Base-by-base conservation (phyloP, 345 rosid genomes). In the Durio zibethinus region DNA sequence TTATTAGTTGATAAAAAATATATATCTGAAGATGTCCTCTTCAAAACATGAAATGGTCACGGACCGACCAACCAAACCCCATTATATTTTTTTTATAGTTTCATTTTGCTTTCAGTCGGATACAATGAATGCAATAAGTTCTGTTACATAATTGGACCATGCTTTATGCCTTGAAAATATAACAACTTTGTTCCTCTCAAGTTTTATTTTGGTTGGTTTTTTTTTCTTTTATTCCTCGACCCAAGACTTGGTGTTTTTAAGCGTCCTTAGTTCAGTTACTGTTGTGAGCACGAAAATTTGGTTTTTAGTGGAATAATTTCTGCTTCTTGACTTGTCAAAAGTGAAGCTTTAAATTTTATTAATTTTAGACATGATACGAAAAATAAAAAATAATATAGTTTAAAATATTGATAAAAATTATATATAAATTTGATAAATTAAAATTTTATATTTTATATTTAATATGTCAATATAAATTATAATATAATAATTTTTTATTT, bases 51-150 rank as follows among this genome's bases (percentile, higher is more conserved):
- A 31, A 65, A 42, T n/a, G 48, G 77, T 74, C 78, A 65, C 23
- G 60, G 73, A 64, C 62, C 42, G 72, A 61, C 69, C 54, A 62
- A 23, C 76, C 64, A 31, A 56, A 18, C 29, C 23, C 54, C 68
- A 59, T 74, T 23, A 29, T 23, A 29, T 31, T 29, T 68, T 0
- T 23, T 10, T 10, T 4, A 6, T 60, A 23, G 12, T 53, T 53
- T 53, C 4, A 21, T 23, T 57, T 23, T 25, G 62, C 62, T 57
- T 23, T 57, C 10, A 23, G 33, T 57, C 5, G 0, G 27, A 54
- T 21, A 9, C 27, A 54, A n/a, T 54, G 27, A 60, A 60, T 12
- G 65, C 9, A n/a, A n/a, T 57, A 27, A 29, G 65, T 29, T 27
- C 20, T 14, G 8, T 29, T 25, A 29, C 38, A 60, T 29, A 29